phyloP scores from a whole-genome alignment of 805 yeast genomes.

The Candida boidinii region DNA sequence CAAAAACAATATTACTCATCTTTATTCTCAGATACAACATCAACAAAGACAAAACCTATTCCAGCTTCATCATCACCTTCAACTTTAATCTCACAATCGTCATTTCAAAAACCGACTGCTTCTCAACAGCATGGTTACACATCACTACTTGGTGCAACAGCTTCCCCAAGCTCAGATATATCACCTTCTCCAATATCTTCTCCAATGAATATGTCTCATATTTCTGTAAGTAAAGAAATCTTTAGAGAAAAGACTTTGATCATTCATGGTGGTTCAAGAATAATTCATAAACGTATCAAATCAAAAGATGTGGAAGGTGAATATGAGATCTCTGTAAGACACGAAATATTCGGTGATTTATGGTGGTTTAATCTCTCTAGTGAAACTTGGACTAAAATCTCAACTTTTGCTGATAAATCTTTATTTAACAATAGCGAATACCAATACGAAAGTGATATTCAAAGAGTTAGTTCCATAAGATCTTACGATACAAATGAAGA shows the following conservation, averaged over 20 bases:
- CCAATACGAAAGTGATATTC: background rate
- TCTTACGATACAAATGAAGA: too few relatives aligned
- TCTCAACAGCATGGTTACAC: too few relatives aligned
- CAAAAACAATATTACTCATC: too few relatives aligned
- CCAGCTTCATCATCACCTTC: constrained; percentile 1
- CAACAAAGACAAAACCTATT: constrained; percentile 2
- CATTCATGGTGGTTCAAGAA: constrained; percentile 25
- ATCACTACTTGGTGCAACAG: too few relatives aligned
- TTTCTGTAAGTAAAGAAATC: too few relatives aligned
- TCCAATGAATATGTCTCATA: too few relatives aligned
- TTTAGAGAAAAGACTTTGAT: too few relatives aligned
- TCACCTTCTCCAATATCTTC: constrained; percentile 10
- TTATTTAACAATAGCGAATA: background rate
- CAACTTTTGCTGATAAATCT: constrained; percentile 22
- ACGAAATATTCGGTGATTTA: constrained; percentile 33
- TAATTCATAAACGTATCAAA: constrained; percentile 14
- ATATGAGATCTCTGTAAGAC: constrained; percentile 9
- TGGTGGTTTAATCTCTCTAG: constrained; percentile 41
- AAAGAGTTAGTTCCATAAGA: too few relatives aligned
- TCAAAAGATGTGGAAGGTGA: constrained; percentile 12
- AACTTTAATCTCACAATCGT: too few relatives aligned
- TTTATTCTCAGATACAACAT: background rate
- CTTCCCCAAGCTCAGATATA: too few relatives aligned
- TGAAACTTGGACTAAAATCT: constrained; percentile 30
- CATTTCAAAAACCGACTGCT: too few relatives aligned